Base-by-base conservation (phyloP, 2,329 filamentous ascomycete genomes). In the Ophiostoma novo-ulmi region DNA sequence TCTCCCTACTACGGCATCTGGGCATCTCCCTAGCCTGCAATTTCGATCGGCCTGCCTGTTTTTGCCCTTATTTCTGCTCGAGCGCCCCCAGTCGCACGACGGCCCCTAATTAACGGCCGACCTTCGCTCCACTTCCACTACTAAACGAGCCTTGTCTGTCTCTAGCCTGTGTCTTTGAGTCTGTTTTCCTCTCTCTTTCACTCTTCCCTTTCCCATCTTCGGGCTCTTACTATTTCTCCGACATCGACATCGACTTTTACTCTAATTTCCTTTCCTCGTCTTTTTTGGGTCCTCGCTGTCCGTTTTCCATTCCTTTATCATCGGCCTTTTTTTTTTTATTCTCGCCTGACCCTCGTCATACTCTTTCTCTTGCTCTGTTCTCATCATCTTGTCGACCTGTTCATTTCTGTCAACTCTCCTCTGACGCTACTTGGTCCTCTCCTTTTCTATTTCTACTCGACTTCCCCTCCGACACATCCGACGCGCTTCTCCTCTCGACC, bases 41-140 rank as follows among this genome's bases (percentile, higher is more conserved):
- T 71, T 69, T 71, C 67, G 20, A 67, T 69, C 68, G 61, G 39
- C 44, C 44, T 38, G 41, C 13, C 58, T 22, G 39, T 65, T 44
- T 36, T 26, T 13, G 7, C n/a, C 58, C 65, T 64, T 26, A 26
- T 31, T 58, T 58, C 22, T 58, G n/a, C 52, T 58, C 48, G 64
- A 65, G 26, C 39, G 58, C 38, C 41, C 63, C 68, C 39, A 69
- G 71, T 72, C 71, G 71, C 73, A 74, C 73, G 71, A 74, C 72
- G 22, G 36, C 48, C 58, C 44, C 65, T 26, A 66, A 72, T 71
- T 70, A 71, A 70, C 73, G 72, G 68, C 71, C 72, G 72, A 74
- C 68, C 52, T 63, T 66, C 71, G 72, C 67, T 69, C 73, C 67
- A 74, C 73, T 58, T 69, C 71, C 67, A 73, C 73, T 58, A 13